These are phyloP conservation scores for Pythium guiyangense DNA, from an alignment of 352 stramenopile species.

Conservation along the genomic window DNA sequence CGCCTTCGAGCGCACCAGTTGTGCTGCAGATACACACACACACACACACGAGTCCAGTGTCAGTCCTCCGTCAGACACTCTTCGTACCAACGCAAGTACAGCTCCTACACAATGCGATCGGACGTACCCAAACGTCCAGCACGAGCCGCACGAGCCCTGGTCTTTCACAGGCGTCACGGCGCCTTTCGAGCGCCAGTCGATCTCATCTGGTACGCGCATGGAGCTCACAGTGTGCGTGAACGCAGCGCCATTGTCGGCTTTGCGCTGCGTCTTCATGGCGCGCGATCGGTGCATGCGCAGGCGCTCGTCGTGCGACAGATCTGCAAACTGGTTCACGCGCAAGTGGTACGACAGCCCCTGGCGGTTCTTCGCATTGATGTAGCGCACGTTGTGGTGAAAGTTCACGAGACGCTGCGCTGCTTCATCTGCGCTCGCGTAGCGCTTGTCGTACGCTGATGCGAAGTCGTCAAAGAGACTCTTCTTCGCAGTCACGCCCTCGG, in stretches of 20 bases:
- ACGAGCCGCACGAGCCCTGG: conserved; percentile 89
- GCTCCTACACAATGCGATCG: neutral
- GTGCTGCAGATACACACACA: conserved; percentile 33
- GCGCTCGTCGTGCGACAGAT: conserved; percentile 72
- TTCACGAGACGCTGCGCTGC: conserved; percentile 47
- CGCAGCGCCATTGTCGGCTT: conserved; percentile 55
- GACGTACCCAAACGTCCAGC: conserved; percentile 87
- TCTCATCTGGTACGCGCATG: conserved; percentile 43
- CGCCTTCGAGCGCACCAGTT: conserved; percentile 74
- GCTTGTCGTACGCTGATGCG: conserved; percentile 49
- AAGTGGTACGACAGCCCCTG: conserved; percentile 78
- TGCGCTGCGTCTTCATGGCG: conserved; percentile 50
- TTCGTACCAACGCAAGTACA: neutral
- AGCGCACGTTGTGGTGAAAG: conserved; percentile 81
- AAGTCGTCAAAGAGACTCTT: conserved; percentile 66
- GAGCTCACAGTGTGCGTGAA: conserved; percentile 35
- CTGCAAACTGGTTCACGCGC: conserved; percentile 78
- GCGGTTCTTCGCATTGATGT: conserved; percentile 84
- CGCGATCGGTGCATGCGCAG: conserved; percentile 37
- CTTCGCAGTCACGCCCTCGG: conserved; percentile 53
- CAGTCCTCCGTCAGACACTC: neutral
- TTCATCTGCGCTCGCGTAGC: conserved; percentile 44
- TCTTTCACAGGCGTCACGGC: conserved; percentile 90
- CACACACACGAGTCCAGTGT: no score
- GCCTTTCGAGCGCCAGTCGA: conserved; percentile 85